Conservation (phyloP, 768 basidiomycete genomes). For the Tricholomella constricta region DNA sequence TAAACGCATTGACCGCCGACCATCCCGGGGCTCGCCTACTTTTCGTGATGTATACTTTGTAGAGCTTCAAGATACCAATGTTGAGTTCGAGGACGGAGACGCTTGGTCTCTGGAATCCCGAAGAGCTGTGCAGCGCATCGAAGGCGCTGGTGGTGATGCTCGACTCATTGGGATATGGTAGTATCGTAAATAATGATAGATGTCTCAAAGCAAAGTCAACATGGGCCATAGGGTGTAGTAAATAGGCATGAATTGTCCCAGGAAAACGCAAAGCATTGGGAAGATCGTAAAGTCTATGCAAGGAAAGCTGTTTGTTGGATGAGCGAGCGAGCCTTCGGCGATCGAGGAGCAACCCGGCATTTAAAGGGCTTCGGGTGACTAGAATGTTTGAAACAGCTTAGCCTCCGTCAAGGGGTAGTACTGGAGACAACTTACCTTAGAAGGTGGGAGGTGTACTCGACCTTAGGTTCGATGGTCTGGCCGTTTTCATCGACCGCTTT, state of each 20-base stretch:
- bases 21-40: constrained; percentile 43
- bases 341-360: constrained; percentile 39
- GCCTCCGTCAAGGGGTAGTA: neutral
- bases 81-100: neutral
- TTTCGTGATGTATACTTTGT: constrained; percentile 68
- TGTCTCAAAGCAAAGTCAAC: neutral
- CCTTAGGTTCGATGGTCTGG: constrained; percentile 28
- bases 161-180: constrained; percentile 52
- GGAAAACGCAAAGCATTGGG: too few relatives aligned
- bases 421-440: constrained; percentile 31
- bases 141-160: constrained; percentile 35
- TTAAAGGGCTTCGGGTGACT: constrained; percentile 46
- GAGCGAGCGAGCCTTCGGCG: constrained; percentile 28
- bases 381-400: neutral
- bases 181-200: neutral
- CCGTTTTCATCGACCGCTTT: constrained; percentile 33
- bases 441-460: constrained; percentile 35
- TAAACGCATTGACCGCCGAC: constrained; percentile 65
- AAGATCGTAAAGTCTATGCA: neutral
- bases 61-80: constrained; percentile 44
- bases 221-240: too few relatives aligned
- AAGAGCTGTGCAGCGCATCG: constrained; percentile 35
- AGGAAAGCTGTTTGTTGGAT: constrained; percentile 28
- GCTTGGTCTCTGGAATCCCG: constrained; percentile 38
- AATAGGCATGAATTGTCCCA: too few relatives aligned